phyloP scores from a whole-genome alignment of 1,284 basidiomycete species.

The Neonothopanus nambi region DNA sequence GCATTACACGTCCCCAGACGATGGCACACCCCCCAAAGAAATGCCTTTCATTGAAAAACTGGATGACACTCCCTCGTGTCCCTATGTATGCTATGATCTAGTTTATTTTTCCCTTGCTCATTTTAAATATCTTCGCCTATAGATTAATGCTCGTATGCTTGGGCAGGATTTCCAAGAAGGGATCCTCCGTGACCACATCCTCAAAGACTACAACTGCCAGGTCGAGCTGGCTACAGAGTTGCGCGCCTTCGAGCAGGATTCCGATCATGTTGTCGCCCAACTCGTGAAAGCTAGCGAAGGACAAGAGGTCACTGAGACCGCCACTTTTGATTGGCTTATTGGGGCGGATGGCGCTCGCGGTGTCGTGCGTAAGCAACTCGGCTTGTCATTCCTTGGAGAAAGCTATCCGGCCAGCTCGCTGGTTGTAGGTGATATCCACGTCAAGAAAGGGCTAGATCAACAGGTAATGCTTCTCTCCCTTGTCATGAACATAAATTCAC shows the following conservation, averaged over 20 bases:
- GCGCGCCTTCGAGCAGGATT: slow-evolving; percentile 26
- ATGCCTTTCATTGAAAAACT: not conserved
- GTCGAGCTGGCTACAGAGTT: slow-evolving; percentile 33
- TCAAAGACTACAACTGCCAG: slow-evolving; percentile 20
- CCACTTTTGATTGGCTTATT: slow-evolving; percentile 21
- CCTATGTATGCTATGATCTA: not conserved
- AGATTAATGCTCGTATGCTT: slow-evolving; percentile 20
- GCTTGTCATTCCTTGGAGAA: slow-evolving; percentile 33
- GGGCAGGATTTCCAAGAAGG: slow-evolving; percentile 29
- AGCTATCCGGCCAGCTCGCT: slow-evolving; percentile 20
- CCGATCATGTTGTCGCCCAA: slow-evolving; percentile 16
- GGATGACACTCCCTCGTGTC: not conserved
- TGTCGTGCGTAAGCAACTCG: slow-evolving; percentile 30
- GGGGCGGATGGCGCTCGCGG: slow-evolving; percentile 43
- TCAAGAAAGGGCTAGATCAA: slow-evolving; percentile 15
- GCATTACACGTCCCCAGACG: not conserved
- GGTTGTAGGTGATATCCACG: slow-evolving; percentile 28
- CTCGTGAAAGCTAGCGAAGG: not conserved
- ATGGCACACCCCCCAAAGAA: not conserved
- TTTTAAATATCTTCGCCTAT: not conserved
- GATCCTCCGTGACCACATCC: slow-evolving; percentile 27
- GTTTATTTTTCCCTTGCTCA: slow-evolving; percentile 26
- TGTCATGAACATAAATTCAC: slow-evolving; percentile 6
- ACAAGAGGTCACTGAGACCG: slow-evolving; percentile 13
- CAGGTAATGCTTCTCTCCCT: slow-evolving; percentile 26